Base-by-base conservation (phyloP, 768 basidiomycete species). In the Lactifluus pinguis region DNA sequence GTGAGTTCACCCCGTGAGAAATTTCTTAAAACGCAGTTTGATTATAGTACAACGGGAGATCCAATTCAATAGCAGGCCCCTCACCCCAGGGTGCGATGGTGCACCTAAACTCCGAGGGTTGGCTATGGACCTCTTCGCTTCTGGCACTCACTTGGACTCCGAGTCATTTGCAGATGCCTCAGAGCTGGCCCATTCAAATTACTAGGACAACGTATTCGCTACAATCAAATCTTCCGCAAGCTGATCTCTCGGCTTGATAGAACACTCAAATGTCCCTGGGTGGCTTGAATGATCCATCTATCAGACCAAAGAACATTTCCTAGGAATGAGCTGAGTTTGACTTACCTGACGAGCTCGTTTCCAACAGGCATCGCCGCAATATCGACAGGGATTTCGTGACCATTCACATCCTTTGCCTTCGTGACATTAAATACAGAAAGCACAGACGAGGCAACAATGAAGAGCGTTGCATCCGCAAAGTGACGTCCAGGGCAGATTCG, bases 401-500 rank as follows among this genome's bases (percentile, higher is more conserved):
- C 60, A 29, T 47, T 25, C 30, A 51, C 32, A 36, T 57, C 49
- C 13, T 45, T 61, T 19, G 55, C 49, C 30, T 36, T 57, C 2
- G 32, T 21, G 7, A 63, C 25, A 34, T 50, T 2, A 15, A 50
- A 63, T 14, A 60, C 19, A 6, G 62, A 53, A 4, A 60, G 17
- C 14, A 60, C 41, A 13, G 52, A 54, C 11, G 55, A 41, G 2
- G 45, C n/a, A 9, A 59, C 34, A 14, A 63, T 30, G 13, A 60
- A 63, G 25, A 60, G 19, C 6, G 32, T 60, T 8, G 53, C 48
- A 14, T 63, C 62, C 3, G 48, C 52, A 21, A 60, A 49, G 49
- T 63, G 52, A 15, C 58, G 47, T 19, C 58, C 62, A 1, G 62
- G 58, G 41, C 62, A 63, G 21, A 60, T 41, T 8, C 62, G 53